Percentiles rank a stretch among this genome's conserved stretches.
phyloP scores from a whole-genome alignment of 257 asterid genomes.

The Petunia axillaris region DNA sequence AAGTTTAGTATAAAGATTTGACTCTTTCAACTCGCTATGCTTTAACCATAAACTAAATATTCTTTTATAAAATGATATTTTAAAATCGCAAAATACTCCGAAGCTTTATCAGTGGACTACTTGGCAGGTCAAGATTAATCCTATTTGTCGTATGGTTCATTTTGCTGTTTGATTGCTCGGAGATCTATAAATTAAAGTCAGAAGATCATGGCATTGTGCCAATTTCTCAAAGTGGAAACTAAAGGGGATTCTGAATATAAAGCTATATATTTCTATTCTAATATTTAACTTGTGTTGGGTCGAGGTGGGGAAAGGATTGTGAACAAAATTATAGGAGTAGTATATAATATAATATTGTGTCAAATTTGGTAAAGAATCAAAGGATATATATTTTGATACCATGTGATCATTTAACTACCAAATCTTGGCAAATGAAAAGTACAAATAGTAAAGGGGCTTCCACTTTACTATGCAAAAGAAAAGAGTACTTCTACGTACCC shows the following conservation, averaged over 20 bases:
- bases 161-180: neutral
- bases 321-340: too few relatives aligned
- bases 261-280: neutral
- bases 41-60: neutral
- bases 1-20: neutral
- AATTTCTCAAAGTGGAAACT: neutral
- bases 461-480: neutral
- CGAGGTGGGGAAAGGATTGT: neutral
- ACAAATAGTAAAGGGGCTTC: neutral
- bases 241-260: neutral
- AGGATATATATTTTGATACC: neutral
- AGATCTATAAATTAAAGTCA: neutral
- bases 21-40: too few relatives aligned
- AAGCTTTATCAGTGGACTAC: neutral
- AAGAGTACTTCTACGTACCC: neutral
- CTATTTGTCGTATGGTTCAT: too few relatives aligned
- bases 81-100: neutral
- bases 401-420: neutral
- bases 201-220: neutral
- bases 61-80: too few relatives aligned
- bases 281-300: neutral
- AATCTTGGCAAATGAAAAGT: neutral
- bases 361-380: neutral
- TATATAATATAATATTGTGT: neutral
- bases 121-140: neutral